A percentile compares a stretch with the other conserved stretches of the same genome.
phyloP scores from a whole-genome alignment of 148 eudicot species.

The Fagopyrum tataricum region DNA sequence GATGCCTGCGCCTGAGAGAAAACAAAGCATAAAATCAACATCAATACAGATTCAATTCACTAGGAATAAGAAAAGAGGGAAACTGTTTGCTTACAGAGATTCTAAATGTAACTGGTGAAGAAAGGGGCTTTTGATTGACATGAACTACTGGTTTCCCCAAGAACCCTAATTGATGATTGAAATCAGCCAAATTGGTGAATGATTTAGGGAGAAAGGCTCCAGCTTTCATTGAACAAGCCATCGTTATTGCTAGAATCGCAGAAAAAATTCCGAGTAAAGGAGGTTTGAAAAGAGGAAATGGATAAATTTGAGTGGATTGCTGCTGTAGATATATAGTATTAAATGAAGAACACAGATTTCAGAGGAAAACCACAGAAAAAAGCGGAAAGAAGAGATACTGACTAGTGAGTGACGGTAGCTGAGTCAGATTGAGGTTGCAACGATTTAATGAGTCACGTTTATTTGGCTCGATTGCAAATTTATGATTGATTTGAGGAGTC shows the following conservation, averaged over 20 bases:
- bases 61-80: not conserved
- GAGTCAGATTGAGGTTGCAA: not conserved
- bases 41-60: not conserved
- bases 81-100: not conserved
- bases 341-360: constrained; percentile 1
- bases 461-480: not conserved
- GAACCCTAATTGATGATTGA: constrained; percentile 11
- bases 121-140: constrained; percentile 16
- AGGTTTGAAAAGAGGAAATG: not conserved
- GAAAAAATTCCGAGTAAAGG: not conserved
- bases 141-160: constrained; percentile 24
- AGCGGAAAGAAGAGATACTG: not conserved
- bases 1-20: constrained; percentile 50
- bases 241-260: not conserved
- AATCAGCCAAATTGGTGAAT: constrained; percentile 12
- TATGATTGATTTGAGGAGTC: too few relatives aligned
- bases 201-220: constrained; percentile 15
- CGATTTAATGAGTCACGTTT: not conserved
- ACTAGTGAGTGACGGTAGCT: not conserved
- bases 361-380: not conserved
- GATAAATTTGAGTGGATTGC: not conserved
- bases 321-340: not conserved
- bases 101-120: not conserved
- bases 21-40: not conserved
- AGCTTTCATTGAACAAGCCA: constrained; percentile 32